phyloP scores from a whole-genome alignment of 2,329 filamentous ascomycete genomes.

The Stemphylium vesicarium region DNA sequence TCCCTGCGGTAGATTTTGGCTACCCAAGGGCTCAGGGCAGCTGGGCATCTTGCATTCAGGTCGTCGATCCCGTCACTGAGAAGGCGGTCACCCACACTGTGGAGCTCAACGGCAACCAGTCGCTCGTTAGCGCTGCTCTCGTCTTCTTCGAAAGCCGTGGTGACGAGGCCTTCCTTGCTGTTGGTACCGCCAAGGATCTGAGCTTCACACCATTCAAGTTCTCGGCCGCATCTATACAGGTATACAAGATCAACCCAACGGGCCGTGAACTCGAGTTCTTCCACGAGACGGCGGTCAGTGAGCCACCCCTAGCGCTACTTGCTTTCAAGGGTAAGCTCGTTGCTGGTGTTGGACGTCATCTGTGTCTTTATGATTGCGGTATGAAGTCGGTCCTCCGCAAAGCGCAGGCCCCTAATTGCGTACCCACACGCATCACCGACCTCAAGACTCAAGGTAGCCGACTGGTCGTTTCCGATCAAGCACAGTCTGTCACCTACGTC shows the following conservation, averaged over 20 bases:
- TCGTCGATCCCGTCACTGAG: constrained; percentile 78
- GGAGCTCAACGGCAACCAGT: constrained; percentile 87
- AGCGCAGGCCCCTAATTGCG: constrained; percentile 75
- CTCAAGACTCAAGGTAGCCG: constrained; percentile 89
- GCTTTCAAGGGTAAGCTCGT: constrained; percentile 89
- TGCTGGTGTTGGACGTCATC: constrained; percentile 80
- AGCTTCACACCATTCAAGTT: constrained; percentile 74
- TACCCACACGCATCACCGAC: constrained; percentile 82
- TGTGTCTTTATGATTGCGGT: constrained; percentile 91
- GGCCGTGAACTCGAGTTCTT: constrained; percentile 92
- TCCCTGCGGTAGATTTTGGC: constrained; percentile 84
- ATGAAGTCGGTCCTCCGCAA: constrained; percentile 93
- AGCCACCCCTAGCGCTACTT: constrained; percentile 88
- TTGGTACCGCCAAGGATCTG: constrained; percentile 93
- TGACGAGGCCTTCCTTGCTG: constrained; percentile 88
- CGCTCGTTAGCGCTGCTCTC: constrained; percentile 82
- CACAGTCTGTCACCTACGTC: constrained; percentile 88
- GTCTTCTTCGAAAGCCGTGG: constrained; percentile 83
- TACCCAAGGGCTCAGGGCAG: constrained; percentile 82
- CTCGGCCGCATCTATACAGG: constrained; percentile 83
- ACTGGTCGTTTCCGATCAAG: constrained; percentile 89
- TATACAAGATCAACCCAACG: constrained; percentile 86
- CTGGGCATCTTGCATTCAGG: constrained; percentile 95
- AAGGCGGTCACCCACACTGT: constrained; percentile 78
- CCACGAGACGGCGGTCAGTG: constrained; percentile 92